Conservation (phyloP, 2,329 filamentous ascomycete genomes). For the Phaeosphaeriaceae sp. region DNA sequence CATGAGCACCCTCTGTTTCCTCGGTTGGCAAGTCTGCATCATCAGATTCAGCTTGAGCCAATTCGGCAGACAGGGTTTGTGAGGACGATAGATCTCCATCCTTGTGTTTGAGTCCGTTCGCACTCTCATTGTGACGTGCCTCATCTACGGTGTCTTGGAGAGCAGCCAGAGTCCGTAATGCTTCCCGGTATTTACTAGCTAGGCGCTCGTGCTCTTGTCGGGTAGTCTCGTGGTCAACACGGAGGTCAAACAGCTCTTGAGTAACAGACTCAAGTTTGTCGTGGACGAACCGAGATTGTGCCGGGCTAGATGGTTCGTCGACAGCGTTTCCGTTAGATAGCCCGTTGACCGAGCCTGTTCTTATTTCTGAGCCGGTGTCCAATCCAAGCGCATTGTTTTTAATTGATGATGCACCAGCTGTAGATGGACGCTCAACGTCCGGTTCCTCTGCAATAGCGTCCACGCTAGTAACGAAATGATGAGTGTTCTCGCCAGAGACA, state of each 20-base stretch:
- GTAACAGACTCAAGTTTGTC: conserved; percentile 93
- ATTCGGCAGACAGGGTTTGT: conserved; percentile 90
- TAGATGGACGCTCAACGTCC: conserved; percentile 37
- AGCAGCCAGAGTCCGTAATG: conserved; percentile 79
- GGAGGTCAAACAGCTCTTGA: conserved; percentile 88
- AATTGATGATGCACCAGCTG: conserved; percentile 25
- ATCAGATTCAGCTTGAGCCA: conserved; percentile 80
- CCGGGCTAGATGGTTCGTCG: conserved; percentile 69
- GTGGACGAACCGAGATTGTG: conserved; percentile 83
- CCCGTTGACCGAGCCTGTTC: conserved; percentile 22
- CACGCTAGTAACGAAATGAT: conserved; percentile 42
- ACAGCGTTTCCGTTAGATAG: conserved; percentile 26
- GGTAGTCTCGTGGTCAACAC: conserved; percentile 86
- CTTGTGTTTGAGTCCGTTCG: conserved; percentile 71
- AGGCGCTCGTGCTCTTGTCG: conserved; percentile 81
- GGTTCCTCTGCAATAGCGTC: conserved; percentile 48
- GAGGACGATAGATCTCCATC: conserved; percentile 75
- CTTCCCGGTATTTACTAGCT: conserved; percentile 88
- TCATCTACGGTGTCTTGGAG: conserved; percentile 87
- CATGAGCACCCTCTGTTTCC: conserved; percentile 62
- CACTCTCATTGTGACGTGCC: conserved; percentile 73
- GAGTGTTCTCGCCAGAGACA: conserved; percentile 29
- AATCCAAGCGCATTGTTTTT: conserved; percentile 18
- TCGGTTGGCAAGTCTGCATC: conserved; percentile 40
- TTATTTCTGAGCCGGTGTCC: conserved; percentile 18